These are phyloP conservation scores for Paramecium pentaurelia DNA, from an alignment of 73 alveolate genomes.

Conservation along the genomic window DNA sequence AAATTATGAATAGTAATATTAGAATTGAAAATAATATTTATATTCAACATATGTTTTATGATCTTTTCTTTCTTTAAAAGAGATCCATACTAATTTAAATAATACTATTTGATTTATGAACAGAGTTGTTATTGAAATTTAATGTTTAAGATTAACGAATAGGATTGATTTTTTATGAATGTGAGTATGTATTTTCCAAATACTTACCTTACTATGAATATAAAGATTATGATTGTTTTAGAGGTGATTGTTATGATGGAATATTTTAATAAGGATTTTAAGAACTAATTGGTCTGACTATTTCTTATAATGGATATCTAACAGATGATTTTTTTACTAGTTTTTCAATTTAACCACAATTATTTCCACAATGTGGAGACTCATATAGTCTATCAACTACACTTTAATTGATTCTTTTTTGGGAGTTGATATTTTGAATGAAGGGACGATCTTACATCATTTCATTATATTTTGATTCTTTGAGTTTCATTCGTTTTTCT, in stretches of 20 bases:
- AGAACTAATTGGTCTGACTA: slow-evolving; percentile 7
- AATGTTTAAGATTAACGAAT: neutral
- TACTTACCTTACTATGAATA: neutral
- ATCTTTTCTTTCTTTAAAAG: neutral
- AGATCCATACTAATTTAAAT: neutral
- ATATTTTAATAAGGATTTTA: neutral
- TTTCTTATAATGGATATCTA: neutral
- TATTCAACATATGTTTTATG: neutral
- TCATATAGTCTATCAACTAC: slow-evolving; percentile 21
- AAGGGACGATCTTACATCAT: slow-evolving; percentile 1
- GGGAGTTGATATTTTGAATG: neutral
- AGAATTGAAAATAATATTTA: neutral
- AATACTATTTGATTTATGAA: neutral
- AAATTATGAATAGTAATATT: neutral
- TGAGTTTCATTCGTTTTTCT: neutral
- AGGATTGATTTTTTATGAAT: neutral
- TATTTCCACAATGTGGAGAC: neutral
- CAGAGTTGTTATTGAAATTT: neutral
- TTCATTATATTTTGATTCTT: neutral
- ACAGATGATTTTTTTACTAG: neutral
- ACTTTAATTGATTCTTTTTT: neutral
- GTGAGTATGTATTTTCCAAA: neutral
- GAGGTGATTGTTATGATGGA: neutral
- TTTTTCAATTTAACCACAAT: slow-evolving; percentile 8
- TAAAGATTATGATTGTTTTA: neutral